Evolutionary conservation across 2,329 filamentous ascomycete genomes (phyloP).

Genomic region (Bipolaris bicolor): DNA sequence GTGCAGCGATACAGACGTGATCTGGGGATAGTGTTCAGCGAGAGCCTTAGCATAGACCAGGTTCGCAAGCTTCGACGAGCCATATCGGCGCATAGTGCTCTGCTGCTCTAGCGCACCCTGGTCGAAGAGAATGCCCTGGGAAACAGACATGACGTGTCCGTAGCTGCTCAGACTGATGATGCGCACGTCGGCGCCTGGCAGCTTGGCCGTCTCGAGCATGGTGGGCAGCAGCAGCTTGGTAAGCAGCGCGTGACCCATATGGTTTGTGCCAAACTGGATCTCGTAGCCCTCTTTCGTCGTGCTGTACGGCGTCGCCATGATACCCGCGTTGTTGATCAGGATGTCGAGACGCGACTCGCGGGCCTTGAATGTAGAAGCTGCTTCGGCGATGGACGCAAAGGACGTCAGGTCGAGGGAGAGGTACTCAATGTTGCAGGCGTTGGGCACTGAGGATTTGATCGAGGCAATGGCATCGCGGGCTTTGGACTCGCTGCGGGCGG

Average conservation of each 20-base stretch:
- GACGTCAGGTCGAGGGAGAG: slow-evolving; percentile 53
- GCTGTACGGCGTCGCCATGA: slow-evolving; percentile 48
- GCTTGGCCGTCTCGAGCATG: slow-evolving; percentile 51
- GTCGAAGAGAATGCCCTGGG: slow-evolving; percentile 47
- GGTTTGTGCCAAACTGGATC: slow-evolving; percentile 59
- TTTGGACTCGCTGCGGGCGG: slow-evolving; percentile 52
- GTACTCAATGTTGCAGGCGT: slow-evolving; percentile 45
- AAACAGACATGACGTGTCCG: slow-evolving; percentile 30
- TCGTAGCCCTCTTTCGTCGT: slow-evolving; percentile 58
- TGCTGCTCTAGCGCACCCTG: slow-evolving; percentile 37
- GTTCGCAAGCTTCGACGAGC: slow-evolving; percentile 59
- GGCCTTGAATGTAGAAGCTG: slow-evolving; percentile 44
- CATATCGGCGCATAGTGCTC: slow-evolving; percentile 52
- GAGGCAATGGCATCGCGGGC: slow-evolving; percentile 50
- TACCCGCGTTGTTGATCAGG: slow-evolving; percentile 56
- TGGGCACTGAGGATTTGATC: slow-evolving; percentile 45
- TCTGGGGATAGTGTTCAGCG: slow-evolving; percentile 52
- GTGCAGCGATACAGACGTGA: slow-evolving; percentile 55
- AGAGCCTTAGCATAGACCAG: slow-evolving; percentile 55
- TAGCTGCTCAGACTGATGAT: slow-evolving; percentile 52
- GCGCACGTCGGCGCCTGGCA: slow-evolving; percentile 52
- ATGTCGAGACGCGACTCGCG: slow-evolving; percentile 53
- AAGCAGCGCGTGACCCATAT: slow-evolving; percentile 59
- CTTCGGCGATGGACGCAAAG: slow-evolving; percentile 49
- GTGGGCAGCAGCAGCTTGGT: slow-evolving; percentile 55